Conservation (phyloP, 2,329 filamentous ascomycete species). For the Exophiala spinifera region DNA sequence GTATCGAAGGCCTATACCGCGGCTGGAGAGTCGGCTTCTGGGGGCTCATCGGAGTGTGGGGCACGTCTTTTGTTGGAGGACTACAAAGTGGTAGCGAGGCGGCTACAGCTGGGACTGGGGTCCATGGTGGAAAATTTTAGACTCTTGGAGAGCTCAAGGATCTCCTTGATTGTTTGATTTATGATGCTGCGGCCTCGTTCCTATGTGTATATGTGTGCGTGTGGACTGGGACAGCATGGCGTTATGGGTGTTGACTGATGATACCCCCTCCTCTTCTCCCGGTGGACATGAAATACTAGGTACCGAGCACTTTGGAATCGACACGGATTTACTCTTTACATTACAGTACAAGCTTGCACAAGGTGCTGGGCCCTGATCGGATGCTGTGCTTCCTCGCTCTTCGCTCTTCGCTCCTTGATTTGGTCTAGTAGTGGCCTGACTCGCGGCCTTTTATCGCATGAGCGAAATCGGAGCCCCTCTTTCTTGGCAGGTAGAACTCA, state of each 20-base stretch:
- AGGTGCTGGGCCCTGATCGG: too few species aligned
- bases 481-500: slow-evolving; percentile 24
- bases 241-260: slow-evolving; percentile 13
- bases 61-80: slow-evolving; percentile 44
- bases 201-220: not conserved
- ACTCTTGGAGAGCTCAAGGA: not conserved
- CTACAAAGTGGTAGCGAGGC: slow-evolving; percentile 24
- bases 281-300: not conserved
- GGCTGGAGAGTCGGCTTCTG: slow-evolving; percentile 58
- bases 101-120: slow-evolving; percentile 12
- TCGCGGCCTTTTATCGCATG: not conserved
- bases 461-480: slow-evolving; percentile 3
- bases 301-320: not conserved
- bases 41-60: slow-evolving; percentile 56
- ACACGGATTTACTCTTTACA: not conserved
- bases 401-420: not conserved
- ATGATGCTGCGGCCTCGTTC: not conserved
- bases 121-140: slow-evolving; percentile 29
- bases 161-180: not conserved
- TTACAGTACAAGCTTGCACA: not conserved
- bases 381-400: not conserved
- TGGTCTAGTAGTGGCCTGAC: slow-evolving; percentile 1
- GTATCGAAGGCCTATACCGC: slow-evolving; percentile 54
- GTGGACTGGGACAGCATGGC: not conserved
- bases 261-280: slow-evolving; percentile 21